Conservation (phyloP, 176 grass and related monocot species). For the Cenchrus americanus region DNA sequence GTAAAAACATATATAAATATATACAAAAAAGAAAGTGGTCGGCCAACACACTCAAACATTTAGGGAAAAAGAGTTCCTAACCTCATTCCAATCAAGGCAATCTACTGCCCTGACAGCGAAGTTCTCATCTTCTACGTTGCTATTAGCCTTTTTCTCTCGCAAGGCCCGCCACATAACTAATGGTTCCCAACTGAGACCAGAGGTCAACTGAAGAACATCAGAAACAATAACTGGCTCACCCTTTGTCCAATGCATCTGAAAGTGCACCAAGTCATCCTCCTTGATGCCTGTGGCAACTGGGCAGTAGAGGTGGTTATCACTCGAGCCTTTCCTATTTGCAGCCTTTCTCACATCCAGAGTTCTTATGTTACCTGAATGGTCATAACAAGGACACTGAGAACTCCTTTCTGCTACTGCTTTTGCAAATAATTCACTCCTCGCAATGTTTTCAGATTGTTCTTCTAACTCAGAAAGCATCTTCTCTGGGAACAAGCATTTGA, state of each 20-base stretch:
- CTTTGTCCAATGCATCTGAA: constrained; percentile 76
- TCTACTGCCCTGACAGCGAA: constrained; percentile 64
- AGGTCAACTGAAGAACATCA: constrained; percentile 60
- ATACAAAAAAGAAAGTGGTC: neutral
- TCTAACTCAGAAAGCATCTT: constrained; percentile 50
- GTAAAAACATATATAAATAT: neutral
- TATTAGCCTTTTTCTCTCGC: constrained; percentile 50
- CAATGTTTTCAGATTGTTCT: constrained; percentile 47
- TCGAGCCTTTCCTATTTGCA: constrained; percentile 57
- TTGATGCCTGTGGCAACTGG: constrained; percentile 49
- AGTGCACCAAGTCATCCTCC: constrained; percentile 65
- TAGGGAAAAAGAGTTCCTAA: constrained; percentile 28
- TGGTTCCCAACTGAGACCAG: constrained; percentile 83
- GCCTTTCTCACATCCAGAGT: constrained; percentile 27
- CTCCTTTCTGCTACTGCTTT: constrained; percentile 4
- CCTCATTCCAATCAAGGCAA: constrained; percentile 84
- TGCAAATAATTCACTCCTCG: constrained; percentile 36
- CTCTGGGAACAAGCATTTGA: constrained; percentile 52
- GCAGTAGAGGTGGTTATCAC: constrained; percentile 74
- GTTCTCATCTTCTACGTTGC: constrained; percentile 41
- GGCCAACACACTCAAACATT: neutral
- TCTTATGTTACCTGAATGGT: constrained; percentile 35
- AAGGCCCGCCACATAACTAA: constrained; percentile 90
- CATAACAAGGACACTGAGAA: constrained; percentile 48
- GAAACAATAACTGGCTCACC: constrained; percentile 82